Base-by-base conservation (phyloP, 2,329 filamentous ascomycete genomes). In the Podosphaera aphanis region DNA sequence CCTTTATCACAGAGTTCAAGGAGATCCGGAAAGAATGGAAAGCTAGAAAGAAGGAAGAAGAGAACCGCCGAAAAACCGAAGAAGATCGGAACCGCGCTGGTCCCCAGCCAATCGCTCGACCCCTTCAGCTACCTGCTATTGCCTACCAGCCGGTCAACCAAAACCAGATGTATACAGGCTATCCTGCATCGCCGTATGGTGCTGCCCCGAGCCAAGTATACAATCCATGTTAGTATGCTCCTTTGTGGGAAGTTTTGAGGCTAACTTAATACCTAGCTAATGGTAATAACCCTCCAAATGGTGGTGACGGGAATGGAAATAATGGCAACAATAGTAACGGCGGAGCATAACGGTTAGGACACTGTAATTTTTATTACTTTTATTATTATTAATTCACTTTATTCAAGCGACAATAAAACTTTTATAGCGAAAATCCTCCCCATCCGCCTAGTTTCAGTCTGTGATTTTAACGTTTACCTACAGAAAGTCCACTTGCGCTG, bases 21-120 rank as follows among this genome's bases (percentile, higher is more conserved):
- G 90, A 98, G 59, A 94, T 95, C 49, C 82, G 90, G 51, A 95
- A 95, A 61, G 88, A 95, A 60, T 98, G 90, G 90, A 98, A 95
- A 67, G 83, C 83, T 35, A 84, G 90, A 58, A 95, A 95, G 74
- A 98, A 98, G 83, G 90, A 95, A 62, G 88, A 95, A 56, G 88
- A 95, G 53, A 79, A 79, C 44, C 71, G 76, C 55, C 82, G 86
- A 58, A 94, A 94, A 68, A 81, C 80, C 11, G 83, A 86, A 8
- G 88, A 95, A 52, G 86, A 94, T 59, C 72, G 79, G 52, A 71
- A 77, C 50, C 81, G 86, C 47, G 62, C 31, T 68, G 69, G 48
- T 64, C 66, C 51, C 64, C 63, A 51, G 63, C 60, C 50, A 68
- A 71, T 41, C 68, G 73, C 38, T 69, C 77, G 38, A n/a, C n/a